Base-by-base conservation (phyloP, 2,329 filamentous ascomycete genomes). In the Nannizzia gypsea region DNA sequence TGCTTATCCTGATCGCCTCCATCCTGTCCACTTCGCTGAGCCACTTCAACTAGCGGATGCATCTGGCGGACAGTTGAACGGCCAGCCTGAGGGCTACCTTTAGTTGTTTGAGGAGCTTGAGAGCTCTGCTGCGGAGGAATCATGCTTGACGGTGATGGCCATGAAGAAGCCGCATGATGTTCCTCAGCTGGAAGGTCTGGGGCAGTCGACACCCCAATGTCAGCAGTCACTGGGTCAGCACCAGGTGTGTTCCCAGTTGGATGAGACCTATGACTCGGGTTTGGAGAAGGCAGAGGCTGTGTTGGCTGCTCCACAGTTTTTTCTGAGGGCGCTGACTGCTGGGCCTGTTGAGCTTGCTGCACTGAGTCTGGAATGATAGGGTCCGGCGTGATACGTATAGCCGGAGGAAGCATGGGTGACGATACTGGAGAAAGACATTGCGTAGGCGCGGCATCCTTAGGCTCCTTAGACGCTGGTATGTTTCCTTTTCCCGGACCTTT, bases 261-360 rank as follows among this genome's bases (percentile, higher is more conserved):
- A 26, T 57, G 40, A 15, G 48, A 56, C 48, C 52, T 44, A 15
- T 56, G 59, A 6, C 54, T 56, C 6, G 38, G 57, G 48, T 44
- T 44, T 15, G 55, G 59, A 42, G 59, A 60, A 15, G 44, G 59
- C 42, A 60, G 38, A n/a, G 22, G 55, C 22, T 52, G 57, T 6
- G 52, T 38, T 3, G 13, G 28, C 13, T 26, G 36, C 57, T 46
- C 42, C 54, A 20, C 56, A 42, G 26, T 34, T 28, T 28, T 17
- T 20, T 4, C 20, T 26, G 1, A 17, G n/a, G 22, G 44, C 1
- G 24, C 38, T 42, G 3, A 8, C 38, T 42, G 38, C 38, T 42
- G 15, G 6, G 15, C 31, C 31, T 13, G 38, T n/a, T 42, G 38
- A 42, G 6, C 38, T n/a, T n/a, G 42, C 42, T 46, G 42, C n/a